Percentiles rank a stretch among this genome's conserved stretches.
Conservation (phyloP, 306 rosid species). For the Adenanthera pavonina region DNA sequence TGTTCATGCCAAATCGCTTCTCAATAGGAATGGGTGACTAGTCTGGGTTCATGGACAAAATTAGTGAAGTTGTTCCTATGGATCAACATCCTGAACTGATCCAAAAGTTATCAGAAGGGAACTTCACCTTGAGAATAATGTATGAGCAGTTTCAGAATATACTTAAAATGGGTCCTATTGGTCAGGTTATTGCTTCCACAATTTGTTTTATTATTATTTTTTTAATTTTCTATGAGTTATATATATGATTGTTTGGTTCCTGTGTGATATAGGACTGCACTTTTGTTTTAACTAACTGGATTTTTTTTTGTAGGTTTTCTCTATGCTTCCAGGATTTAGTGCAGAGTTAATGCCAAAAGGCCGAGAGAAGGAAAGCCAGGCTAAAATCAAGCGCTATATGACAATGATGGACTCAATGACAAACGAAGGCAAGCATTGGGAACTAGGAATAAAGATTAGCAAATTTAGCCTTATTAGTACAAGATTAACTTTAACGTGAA, state of each 20-base stretch:
- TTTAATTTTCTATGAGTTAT: not conserved
- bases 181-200: slow-evolving; percentile 55
- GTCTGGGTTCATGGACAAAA: slow-evolving; percentile 90
- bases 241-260: slow-evolving; percentile 21
- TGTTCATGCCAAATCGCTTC: slow-evolving; percentile 15
- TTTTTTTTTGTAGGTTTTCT: slow-evolving; percentile 59
- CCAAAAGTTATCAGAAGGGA: slow-evolving; percentile 84
- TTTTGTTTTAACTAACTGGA: slow-evolving; percentile 8
- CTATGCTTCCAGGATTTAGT: slow-evolving; percentile 87
- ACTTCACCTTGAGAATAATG: slow-evolving; percentile 77
- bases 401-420: slow-evolving; percentile 99
- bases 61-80: slow-evolving; percentile 91
- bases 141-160: slow-evolving; percentile 77
- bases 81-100: slow-evolving; percentile 89
- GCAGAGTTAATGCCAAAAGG: slow-evolving; percentile 89
- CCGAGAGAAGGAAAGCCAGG: slow-evolving; percentile 87
- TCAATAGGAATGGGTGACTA: slow-evolving; percentile 80
- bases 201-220: not conserved
- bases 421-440: slow-evolving; percentile 67
- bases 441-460: not conserved
- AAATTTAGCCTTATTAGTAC: not conserved
- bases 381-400: slow-evolving; percentile 90
- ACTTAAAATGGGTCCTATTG: slow-evolving; percentile 83
- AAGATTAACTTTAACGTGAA: slow-evolving; percentile 13
- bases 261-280: slow-evolving; percentile 11